Conservation (phyloP, 768 basidiomycete genomes). For the Cyclocybe cylindracea region DNA sequence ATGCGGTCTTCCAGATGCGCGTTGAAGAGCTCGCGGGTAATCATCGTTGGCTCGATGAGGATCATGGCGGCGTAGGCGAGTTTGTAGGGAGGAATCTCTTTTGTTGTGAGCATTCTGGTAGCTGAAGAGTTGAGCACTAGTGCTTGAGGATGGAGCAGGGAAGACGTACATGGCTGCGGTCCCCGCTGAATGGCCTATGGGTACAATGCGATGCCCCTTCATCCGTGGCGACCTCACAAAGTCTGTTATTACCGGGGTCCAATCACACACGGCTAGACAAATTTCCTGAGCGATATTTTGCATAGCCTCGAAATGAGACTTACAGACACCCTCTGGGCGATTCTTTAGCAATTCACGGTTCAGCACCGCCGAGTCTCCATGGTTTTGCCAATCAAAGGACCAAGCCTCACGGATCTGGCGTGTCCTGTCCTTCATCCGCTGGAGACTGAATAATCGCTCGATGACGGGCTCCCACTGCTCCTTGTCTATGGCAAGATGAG, state of each 20-base stretch:
- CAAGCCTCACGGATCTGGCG: constrained; percentile 44
- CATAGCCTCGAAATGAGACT: constrained; percentile 12
- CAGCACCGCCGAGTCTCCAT: constrained; percentile 48
- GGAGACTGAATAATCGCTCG: constrained; percentile 33
- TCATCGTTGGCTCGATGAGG: constrained; percentile 46
- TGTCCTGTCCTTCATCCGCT: constrained; percentile 15
- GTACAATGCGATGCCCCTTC: constrained; percentile 36
- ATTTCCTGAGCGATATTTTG: not conserved
- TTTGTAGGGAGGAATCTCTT: constrained; percentile 22
- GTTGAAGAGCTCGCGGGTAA: constrained; percentile 38
- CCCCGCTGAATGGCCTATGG: constrained; percentile 46
- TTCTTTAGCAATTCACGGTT: constrained; percentile 34
- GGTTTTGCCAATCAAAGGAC: constrained; percentile 53
- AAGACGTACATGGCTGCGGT: constrained; percentile 37
- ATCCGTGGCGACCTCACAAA: constrained; percentile 33
- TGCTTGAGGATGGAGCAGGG: not conserved
- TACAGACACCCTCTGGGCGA: constrained; percentile 36
- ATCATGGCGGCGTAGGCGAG: constrained; percentile 38
- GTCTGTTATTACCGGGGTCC: constrained; percentile 33
- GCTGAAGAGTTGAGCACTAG: too few species aligned
- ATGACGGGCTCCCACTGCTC: constrained; percentile 57
- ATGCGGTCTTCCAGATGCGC: constrained; percentile 37
- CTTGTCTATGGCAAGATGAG: constrained; percentile 39
- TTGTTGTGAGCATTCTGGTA: constrained; percentile 39
- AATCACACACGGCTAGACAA: constrained; percentile 36